Conservation (phyloP, 2,329 filamentous ascomycete genomes). For the Mycosphaerelloides madeirae region DNA sequence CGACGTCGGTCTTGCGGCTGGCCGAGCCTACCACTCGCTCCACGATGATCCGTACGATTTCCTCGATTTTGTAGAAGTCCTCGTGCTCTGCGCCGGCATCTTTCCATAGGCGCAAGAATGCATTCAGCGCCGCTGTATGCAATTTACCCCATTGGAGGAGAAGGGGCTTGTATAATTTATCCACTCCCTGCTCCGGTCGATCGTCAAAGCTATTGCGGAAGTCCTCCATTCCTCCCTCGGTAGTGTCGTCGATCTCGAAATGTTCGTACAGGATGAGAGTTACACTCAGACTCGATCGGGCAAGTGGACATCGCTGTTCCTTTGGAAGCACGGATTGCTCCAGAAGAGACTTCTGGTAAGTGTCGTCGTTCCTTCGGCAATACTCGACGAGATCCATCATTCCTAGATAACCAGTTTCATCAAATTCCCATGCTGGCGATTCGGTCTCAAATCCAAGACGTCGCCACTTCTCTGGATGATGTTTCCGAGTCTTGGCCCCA, state of each 20-base stretch:
- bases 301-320: conserved; percentile 76
- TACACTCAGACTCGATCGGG: conserved; percentile 77
- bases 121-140: conserved; percentile 77
- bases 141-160: conserved; percentile 89
- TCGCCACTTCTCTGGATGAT: conserved; percentile 89
- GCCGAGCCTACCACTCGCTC: conserved; percentile 85
- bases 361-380: conserved; percentile 84
- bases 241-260: conserved; percentile 71
- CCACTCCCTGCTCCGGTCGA: conserved; percentile 54
- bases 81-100: conserved; percentile 75
- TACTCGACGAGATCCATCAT: conserved; percentile 98
- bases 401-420: conserved; percentile 78
- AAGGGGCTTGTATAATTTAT: conserved; percentile 79
- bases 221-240: conserved; percentile 11
- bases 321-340: conserved; percentile 75
- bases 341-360: conserved; percentile 83
- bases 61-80: conserved; percentile 90
- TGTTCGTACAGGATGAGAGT: conserved; percentile 90
- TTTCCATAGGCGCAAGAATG: conserved; percentile 92
- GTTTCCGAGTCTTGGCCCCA: conserved; percentile 48
- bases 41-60: conserved; percentile 82
- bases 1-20: conserved; percentile 72
- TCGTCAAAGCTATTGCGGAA: conserved; percentile 14
- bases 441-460: conserved; percentile 88
- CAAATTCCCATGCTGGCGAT: conserved; percentile 80